Percentiles rank a stretch among this genome's conserved stretches.
phyloP scores from a whole-genome alignment of 345 rosid genomes.

The Aquilaria sinensis region DNA sequence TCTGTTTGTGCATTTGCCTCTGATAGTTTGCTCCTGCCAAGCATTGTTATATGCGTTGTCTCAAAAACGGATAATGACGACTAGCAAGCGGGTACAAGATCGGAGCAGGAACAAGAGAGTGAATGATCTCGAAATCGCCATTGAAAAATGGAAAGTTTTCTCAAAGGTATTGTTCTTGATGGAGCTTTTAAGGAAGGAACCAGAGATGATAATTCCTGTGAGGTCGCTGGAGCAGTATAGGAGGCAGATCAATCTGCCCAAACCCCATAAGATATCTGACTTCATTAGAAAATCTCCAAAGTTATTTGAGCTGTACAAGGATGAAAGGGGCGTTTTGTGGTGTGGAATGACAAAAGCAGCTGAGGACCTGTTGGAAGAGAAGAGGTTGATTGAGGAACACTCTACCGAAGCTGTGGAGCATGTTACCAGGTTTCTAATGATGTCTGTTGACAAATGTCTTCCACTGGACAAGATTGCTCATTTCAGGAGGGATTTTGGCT shows the following conservation, averaged over 20 bases:
- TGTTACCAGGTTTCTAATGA: constrained; percentile 79
- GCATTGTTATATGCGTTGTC: neutral
- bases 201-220: neutral
- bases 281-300: constrained; percentile 66
- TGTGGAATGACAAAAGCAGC: constrained; percentile 57
- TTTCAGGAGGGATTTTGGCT: constrained; percentile 84
- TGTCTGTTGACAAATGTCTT: constrained; percentile 58
- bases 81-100: no score
- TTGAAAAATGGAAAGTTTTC: constrained; percentile 68
- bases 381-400: constrained; percentile 50
- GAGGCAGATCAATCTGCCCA: no score
- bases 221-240: no score
- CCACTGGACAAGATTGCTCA: constrained; percentile 58
- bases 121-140: constrained; percentile 58
- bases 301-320: constrained; percentile 73
- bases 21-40: constrained; percentile 17
- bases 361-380: constrained; percentile 38
- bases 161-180: constrained; percentile 55
- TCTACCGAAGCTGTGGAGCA: constrained; percentile 61
- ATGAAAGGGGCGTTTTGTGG: constrained; percentile 66
- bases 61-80: no score
- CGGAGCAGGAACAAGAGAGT: no score
- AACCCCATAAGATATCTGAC: no score
- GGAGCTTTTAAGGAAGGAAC: constrained; percentile 63
- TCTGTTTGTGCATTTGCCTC: constrained; percentile 37